Evolutionary conservation across 2,329 filamentous ascomycete genomes (phyloP), one percentile per base, ranked within the genome.

Genomic region (Fusarium protoensiforme): DNA sequence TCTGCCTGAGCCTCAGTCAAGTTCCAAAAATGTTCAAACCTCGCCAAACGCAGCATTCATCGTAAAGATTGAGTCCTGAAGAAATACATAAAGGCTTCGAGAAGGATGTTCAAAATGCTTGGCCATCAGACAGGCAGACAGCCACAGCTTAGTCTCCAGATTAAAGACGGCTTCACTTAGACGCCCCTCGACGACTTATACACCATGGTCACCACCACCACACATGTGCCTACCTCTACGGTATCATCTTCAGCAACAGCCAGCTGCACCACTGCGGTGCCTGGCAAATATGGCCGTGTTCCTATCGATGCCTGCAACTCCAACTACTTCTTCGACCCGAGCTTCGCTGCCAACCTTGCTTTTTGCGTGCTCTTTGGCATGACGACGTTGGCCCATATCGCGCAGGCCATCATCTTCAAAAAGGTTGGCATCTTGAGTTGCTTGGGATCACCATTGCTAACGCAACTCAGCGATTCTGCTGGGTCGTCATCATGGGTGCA

Each of bases 401-500:
- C 72, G 5, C 76, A 83, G 57, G 78, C 78, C 9, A 60, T 80
- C 14, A 46, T 75, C 1, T 81, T 78, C 60, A 82, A 77, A 43
- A 82, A 82, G 77, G 81, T 77, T 7, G 46, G 61, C 39, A 4
- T 33, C n/a, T 58, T 3, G 7, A 33, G 14, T 2, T 5, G 16
- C n/a, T n/a, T 10, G 1, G 6, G 8, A 9, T 13, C 33, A 1
- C 4, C 51, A 46, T 16, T 35, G 9, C 51, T 75, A 39, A 75
- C 41, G 4, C 7, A 1, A 10, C 35, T 16, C 24, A 82, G 79
- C 74, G 61, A 35, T 82, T 80, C 51, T 81, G 77, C 65, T 85
- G 83, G 83, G 82, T 85, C 11, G 59, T 84, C 4, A 79, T 84
- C 33, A 84, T 85, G 81, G 83, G 81, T 13, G 80, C 71, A 0